Conservation (phyloP, 2,329 filamentous ascomycete species). For the Dactylellina cionopaga region DNA sequence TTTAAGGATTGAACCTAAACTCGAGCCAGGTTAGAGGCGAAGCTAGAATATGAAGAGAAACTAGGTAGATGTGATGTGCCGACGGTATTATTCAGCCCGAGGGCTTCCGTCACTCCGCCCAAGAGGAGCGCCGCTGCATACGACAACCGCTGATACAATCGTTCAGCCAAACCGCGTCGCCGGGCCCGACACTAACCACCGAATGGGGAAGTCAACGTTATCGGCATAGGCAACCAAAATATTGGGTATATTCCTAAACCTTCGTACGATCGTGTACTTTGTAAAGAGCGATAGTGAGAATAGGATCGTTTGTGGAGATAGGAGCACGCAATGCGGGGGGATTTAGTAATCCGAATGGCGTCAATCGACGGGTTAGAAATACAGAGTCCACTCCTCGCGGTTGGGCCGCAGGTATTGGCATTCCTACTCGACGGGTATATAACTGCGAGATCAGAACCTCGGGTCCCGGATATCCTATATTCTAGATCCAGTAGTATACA, state of each 20-base stretch:
- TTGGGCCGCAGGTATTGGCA: conserved; percentile 22
- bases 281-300: background rate
- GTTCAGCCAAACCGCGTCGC: no score
- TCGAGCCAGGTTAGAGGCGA: no score
- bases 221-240: no score
- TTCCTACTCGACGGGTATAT: background rate
- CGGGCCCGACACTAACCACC: background rate
- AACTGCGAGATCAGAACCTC: background rate
- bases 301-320: background rate
- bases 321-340: conserved; percentile 42
- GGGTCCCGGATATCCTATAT: no score
- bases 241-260: no score
- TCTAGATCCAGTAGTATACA: no score
- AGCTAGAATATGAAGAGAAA: background rate
- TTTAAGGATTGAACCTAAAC: no score
- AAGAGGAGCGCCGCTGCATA: background rate
- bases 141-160: conserved; percentile 1
- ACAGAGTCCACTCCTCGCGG: background rate
- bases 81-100: conserved; percentile 11
- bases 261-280: no score
- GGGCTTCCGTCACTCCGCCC: background rate
- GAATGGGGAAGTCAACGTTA: background rate
- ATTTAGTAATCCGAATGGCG: conserved; percentile 44
- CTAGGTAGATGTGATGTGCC: background rate
- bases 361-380: conserved; percentile 37